A percentile compares a stretch with the other conserved stretches of the same genome.
phyloP scores from a whole-genome alignment of 192 early-diverging fungal species.

The Powellomyces hirtus region DNA sequence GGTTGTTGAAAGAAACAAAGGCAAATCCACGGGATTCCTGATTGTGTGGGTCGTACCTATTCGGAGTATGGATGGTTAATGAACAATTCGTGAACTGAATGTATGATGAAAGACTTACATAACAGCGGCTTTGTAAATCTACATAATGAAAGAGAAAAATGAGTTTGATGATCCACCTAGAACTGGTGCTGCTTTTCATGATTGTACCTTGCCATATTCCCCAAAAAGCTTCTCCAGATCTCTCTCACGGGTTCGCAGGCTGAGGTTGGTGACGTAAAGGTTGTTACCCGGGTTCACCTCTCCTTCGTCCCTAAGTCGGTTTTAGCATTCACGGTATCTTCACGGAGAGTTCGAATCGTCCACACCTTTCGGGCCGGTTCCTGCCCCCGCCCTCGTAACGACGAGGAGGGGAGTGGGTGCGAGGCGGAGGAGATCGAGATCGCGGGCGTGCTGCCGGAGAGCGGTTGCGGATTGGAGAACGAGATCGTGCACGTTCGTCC shows the following conservation, averaged over 20 bases:
- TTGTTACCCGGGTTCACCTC: conserved; percentile 46
- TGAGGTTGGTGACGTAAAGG: conserved; percentile 72
- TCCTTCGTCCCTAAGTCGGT: conserved; percentile 16
- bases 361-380: neutral
- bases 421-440: conserved; percentile 11
- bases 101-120: conserved; percentile 55
- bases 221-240: conserved; percentile 69
- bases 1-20: conserved; percentile 42
- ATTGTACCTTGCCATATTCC: conserved; percentile 76
- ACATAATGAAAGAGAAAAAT: neutral
- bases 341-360: neutral
- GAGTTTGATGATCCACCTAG: no score
- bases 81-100: conserved; percentile 56
- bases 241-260: conserved; percentile 52
- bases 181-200: no score
- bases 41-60: conserved; percentile 80
- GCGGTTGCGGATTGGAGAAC: neutral
- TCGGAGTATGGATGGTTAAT: no score
- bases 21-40: conserved; percentile 68
- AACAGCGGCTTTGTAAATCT: conserved; percentile 68
- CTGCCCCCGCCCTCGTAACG: neutral
- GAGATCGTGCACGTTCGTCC: neutral
- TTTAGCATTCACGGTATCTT: neutral
- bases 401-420: neutral
- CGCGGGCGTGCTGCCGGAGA: neutral